Evolutionary conservation across 1,284 basidiomycete genomes (phyloP), one percentile per base, ranked within the genome.

Genomic region (Pseudozyma thailandica): DNA sequence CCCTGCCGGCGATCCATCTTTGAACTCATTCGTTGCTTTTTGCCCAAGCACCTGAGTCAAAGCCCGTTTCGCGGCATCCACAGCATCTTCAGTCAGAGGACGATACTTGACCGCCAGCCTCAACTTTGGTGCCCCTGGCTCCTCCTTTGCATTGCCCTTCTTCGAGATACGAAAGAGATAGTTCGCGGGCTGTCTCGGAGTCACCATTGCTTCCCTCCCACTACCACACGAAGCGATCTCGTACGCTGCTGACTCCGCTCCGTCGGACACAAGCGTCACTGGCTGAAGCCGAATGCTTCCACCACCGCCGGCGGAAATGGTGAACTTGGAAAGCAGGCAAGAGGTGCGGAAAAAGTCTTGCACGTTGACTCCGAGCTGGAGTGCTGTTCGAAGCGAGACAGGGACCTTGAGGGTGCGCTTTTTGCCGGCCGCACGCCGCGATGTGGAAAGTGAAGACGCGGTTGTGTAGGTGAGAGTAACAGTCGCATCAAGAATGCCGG

Each of bases 331-430:
- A 7, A 81, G 50, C 12, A 82, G 55, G 18, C 45, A 47, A 2
- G 59, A 49, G 13, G 52, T 46, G 6, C 79, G 74, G 76, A 82
- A 82, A 30, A 74, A 75, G 66, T 82, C 81, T 30, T 82, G 80
- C n/a, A 82, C 75, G 28, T 82, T 80, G 28, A 82, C 79, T 21
- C 80, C 79, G 15, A 82, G 63, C 2, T 80, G 81, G 13, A 82
- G 50, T 0, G 72, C 69, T 26, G 77, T 62, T 4, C 37, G 28
- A 4, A 77, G 51, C 18, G 45, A 50, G 15, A 72, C 35, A 1
- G 44, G 26, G 9, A 39, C 41, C 13, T 52, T 50, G 13, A 64
- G 62, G 10, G 47, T 44, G 20, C 72, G 68, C 35, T 43, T 47
- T 35, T 44, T 56, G 35, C 56, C 72, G 1, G 23, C 12, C 1